A percentile compares a stretch with the other conserved stretches of the same genome.
Conservation (phyloP, 225 moss, liverwort and hornwort genomes). For the Thuidium tamariscinum region DNA sequence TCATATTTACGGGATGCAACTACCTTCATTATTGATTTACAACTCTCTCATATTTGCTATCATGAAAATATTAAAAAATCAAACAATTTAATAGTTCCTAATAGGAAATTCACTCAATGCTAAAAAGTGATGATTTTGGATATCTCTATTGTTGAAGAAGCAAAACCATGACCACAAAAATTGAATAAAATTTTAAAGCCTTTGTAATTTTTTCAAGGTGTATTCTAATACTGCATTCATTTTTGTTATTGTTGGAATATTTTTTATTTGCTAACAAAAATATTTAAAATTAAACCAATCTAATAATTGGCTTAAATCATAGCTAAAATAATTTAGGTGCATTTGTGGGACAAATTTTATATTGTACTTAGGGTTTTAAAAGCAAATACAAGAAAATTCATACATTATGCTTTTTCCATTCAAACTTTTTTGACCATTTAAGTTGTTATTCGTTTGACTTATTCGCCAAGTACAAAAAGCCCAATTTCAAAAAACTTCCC, state of each 20-base stretch:
- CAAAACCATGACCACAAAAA: no score
- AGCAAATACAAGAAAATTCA: neutral
- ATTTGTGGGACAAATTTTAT: rapidly evolving
- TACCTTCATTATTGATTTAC: neutral
- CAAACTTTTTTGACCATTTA: rapidly evolving
- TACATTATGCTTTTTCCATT: no score
- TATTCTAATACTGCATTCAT: no score
- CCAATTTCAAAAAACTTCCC: rapidly evolving
- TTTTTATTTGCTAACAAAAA: neutral
- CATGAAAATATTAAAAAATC: neutral
- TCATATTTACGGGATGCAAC: neutral
- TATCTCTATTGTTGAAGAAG: neutral
- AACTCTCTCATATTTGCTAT: neutral
- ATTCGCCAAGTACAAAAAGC: neutral
- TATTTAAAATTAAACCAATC: neutral
- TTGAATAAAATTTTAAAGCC: neutral
- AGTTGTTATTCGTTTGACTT: neutral
- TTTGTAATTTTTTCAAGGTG: neutral
- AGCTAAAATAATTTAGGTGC: rapidly evolving
- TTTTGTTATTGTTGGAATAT: neutral
- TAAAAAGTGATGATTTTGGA: neutral
- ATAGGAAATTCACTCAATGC: neutral
- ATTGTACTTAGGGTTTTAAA: rapidly evolving
- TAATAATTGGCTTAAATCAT: rapidly evolving
- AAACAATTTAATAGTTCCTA: neutral